Evolutionary conservation across 2,329 filamentous ascomycete species (phyloP), one percentile per base, ranked within the genome.

Genomic region (Penicillium paneum): DNA sequence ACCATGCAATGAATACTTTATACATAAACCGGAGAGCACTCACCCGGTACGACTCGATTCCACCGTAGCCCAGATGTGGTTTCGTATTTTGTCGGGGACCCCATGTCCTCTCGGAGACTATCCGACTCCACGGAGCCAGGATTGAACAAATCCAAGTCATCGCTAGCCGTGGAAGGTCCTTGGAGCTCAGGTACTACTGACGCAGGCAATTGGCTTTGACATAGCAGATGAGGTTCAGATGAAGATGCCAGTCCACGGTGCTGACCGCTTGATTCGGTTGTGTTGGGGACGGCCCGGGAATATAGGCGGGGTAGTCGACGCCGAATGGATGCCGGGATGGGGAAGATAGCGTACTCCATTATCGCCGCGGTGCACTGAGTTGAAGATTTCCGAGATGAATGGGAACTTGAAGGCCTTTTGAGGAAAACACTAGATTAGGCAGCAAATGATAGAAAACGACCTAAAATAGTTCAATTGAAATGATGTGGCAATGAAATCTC

Each of bases 31-130:
- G 2, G 5, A 17, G 28, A 29, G 34, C 5, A 47, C 15, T 58
- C 64, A 74, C 71, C 71, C 29, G 69, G 67, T 36, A 63, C 58
- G 15, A 72, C 65, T 32, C 69, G 63, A 54, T 73, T 72, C 72
- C 70, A 73, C 39, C 59, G 63, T 44, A 73, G 38, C 1, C 71
- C 71, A 0, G 71, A 71, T 15, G 61, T 62, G 7, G 54, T 58
- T 51, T 72, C 70, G 48, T 70, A 70, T 32, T 65, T 64, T 5
- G 56, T 26, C 17, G 41, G 58, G 49, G 24, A 46, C n/a, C 29
- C 49, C 19, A 46, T 39, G 32, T 56, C 47, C 36, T 58, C 43
- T 13, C 29, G 50, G n/a, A 52, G 36, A 41, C 42, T 59, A 43
- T 60, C 42, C 13, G 58, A 54, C 28, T 46, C 32, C 34, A 51